These are phyloP conservation scores for Cryphonectria radicalis DNA, from an alignment of 2,329 filamentous ascomycete genomes.

Conservation along the genomic window DNA sequence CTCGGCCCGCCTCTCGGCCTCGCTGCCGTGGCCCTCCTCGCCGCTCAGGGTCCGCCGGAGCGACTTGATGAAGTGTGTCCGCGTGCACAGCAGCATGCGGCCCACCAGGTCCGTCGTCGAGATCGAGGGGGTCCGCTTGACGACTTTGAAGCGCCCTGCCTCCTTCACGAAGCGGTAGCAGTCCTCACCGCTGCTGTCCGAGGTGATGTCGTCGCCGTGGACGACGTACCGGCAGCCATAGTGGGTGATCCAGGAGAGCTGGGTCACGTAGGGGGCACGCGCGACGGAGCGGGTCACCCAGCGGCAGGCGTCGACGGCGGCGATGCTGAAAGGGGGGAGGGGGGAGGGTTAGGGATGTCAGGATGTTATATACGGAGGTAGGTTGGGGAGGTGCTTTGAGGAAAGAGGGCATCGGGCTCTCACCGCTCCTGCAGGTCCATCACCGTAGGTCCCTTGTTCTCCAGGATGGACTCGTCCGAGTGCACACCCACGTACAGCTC, in stretches of 20 bases:
- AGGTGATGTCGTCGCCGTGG: constrained; percentile 96
- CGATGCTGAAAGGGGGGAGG: constrained; percentile 60
- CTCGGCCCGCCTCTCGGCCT: constrained; percentile 64
- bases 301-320: constrained; percentile 91
- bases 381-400: not conserved
- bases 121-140: constrained; percentile 94
- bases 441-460: constrained; percentile 97
- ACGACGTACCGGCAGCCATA: constrained; percentile 96
- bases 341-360: constrained; percentile 31
- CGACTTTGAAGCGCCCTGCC: constrained; percentile 91
- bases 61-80: constrained; percentile 87
- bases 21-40: constrained; percentile 72
- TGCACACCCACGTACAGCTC: constrained; percentile 93
- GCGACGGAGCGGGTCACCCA: constrained; percentile 88
- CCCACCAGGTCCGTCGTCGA: constrained; percentile 98
- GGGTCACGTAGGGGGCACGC: constrained; percentile 91
- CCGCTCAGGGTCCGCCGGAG: constrained; percentile 71
- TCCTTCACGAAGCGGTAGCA: constrained; percentile 98
- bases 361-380: constrained; percentile 27
- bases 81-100: constrained; percentile 95
- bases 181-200: constrained; percentile 89
- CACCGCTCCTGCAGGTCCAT: constrained; percentile 91
- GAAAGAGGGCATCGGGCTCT: constrained; percentile 31
- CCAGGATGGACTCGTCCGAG: constrained; percentile 91
- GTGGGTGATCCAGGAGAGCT: constrained; percentile 89